Evolutionary conservation across 805 yeast species (phyloP), one percentile per base, ranked within the genome.

Genomic region (Citeromyces matritensis): DNA sequence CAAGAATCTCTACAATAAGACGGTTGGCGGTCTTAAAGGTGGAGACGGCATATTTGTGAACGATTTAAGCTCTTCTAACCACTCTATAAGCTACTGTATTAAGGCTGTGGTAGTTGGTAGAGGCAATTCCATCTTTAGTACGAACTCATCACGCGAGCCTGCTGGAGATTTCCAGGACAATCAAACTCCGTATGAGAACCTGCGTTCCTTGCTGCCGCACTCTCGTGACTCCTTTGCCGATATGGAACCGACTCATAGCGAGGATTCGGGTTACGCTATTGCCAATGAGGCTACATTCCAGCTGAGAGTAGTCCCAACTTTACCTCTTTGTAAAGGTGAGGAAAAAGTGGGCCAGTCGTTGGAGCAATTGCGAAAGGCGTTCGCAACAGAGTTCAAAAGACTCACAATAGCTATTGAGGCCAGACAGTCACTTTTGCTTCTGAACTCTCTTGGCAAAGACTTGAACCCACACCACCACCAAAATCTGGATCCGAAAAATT

Each of bases 31-130:
- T 13, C 24, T 36, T 23, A 31, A 32, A 24, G 39, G 39, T 23
- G 39, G 39, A 3, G 39, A 36, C 26, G 39, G 39, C 6, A 29
- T 36, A 2, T 32, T 36, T 30, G 35, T 36, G 27, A 36, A 36
- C 23, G 39, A 36, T 15, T 8, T 36, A 4, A 29, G 33, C 23
- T 32, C 37, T 3, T 25, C 21, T 23, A 32, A 34, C 6, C 29
- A 33, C 25, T 33, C 39, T 10, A 27, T 36, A 12, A 17, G 33
- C 4, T 36, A 36, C 24, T 32, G 34, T 21, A 13, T 36, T 6
- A 13, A 32, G 6, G 31, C 36, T 19, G 35, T 36, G 7, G 28
- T 36, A 25, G 32, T 36, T 6, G 39, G 39, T 10, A 28, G 10
- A 13, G 29, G 15, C 5, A 13, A 27, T 17, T 17, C 21, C 6